phyloP scores from a whole-genome alignment of 2,329 filamentous ascomycete genomes.

The Drechslera avenae region DNA sequence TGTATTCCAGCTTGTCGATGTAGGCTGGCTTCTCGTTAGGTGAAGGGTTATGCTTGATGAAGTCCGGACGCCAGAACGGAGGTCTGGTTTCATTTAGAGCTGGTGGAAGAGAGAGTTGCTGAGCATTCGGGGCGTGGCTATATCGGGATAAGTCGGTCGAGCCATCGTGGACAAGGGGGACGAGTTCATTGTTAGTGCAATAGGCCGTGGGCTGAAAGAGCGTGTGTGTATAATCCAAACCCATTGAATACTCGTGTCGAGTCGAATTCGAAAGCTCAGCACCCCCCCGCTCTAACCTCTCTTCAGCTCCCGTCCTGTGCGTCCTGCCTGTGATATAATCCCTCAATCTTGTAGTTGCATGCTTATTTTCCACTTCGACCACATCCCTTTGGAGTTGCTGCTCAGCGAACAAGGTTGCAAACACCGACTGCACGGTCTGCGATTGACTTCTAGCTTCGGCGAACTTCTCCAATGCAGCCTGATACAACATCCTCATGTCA shows the following conservation, averaged over 20 bases:
- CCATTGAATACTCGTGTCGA: conserved; percentile 58
- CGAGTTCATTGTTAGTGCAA: conserved; percentile 35
- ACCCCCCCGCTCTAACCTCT: conserved; percentile 15
- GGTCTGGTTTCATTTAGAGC: conserved; percentile 32
- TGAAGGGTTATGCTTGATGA: conserved; percentile 31
- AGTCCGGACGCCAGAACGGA: conserved; percentile 41
- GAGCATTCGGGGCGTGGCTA: conserved; percentile 36
- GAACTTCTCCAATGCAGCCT: conserved; percentile 49
- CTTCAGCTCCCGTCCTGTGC: conserved; percentile 48
- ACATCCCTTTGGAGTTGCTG: conserved; percentile 58
- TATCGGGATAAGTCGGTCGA: conserved; percentile 46
- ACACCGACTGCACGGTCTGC: conserved; percentile 51
- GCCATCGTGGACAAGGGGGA: conserved; percentile 36
- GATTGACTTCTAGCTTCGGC: conserved; percentile 38
- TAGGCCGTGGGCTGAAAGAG: conserved; percentile 50
- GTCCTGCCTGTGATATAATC: conserved; percentile 25
- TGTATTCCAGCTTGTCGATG: conserved; percentile 37
- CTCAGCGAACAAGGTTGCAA: conserved; percentile 59
- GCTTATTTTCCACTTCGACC: conserved; percentile 30
- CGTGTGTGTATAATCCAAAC: conserved; percentile 58
- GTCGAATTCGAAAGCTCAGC: conserved; percentile 40
- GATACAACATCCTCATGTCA: conserved; percentile 56
- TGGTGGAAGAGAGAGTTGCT: conserved; percentile 49
- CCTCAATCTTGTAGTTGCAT: conserved; percentile 20
- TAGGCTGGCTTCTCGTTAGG: conserved; percentile 37